Evolutionary conservation across 2,329 filamentous ascomycete species (phyloP), one percentile per base, ranked within the genome.

Genomic region (Seiridium unicorne): DNA sequence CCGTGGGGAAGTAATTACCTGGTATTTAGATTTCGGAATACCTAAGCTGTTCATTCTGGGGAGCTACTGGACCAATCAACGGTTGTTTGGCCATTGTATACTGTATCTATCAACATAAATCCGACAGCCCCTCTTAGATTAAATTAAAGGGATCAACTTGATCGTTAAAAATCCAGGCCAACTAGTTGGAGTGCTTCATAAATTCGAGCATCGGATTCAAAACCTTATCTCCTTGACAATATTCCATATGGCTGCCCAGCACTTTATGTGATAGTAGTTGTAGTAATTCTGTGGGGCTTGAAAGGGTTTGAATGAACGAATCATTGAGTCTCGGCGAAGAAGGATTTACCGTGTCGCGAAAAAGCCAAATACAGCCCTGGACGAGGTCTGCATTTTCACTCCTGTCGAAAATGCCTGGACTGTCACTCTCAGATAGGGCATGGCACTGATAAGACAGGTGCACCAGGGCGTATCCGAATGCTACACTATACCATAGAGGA

Each of bases 381-480:
- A 42, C 38, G 13, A 8, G 38, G 13, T 42, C 38, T 42, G 38
- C 38, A 13, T 2, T 42, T 13, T 42, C 38, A 8, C 13, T 13
- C 13, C 13, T 42, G 38, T 13, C 13, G 38, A 42, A 42, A 7
- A 7, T 42, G 38, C 7, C 38, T 42, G 1, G 38, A 42, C 7
- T 8, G 7, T 42, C 7, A 13, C 38, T 42, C 7, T 42, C 18
- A 26, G 38, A 42, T 42, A 1, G 2, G 35, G 49, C 3, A 7
- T 34, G 42, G n/a, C 54, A 56, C 18, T 58, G 46, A 26, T 58
- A 51, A n/a, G 31, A 58, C 3, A 58, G 34, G 32, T 58, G 56
- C 36, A 58, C 47, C 4, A 58, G 18, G 5, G 44, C 56, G 26
- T 26, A 58, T 13, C 51, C 44, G 36, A 58, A 58, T 40, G 51